Evolutionary conservation across 176 grass and related monocot genomes (phyloP).

Genomic region (Musa acuminata): DNA sequence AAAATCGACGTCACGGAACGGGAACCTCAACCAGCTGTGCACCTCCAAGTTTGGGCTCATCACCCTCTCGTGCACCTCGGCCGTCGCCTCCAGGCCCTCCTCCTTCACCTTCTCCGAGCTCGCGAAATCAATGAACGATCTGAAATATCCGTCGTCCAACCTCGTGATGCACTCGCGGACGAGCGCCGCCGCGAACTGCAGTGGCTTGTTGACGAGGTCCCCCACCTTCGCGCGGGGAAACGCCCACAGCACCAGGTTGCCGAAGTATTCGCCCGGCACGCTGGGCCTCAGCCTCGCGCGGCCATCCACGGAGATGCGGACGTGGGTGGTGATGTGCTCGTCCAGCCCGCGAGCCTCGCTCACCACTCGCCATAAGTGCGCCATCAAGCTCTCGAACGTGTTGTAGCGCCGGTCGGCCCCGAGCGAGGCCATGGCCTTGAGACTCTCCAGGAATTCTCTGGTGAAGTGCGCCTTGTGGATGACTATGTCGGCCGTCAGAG

Average conservation of each 20-base stretch:
- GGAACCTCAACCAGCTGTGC: slow-evolving; percentile 35
- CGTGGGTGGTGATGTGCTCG: not conserved
- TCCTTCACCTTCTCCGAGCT: slow-evolving; percentile 17
- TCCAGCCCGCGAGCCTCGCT: slow-evolving; percentile 21
- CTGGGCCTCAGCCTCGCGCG: no score
- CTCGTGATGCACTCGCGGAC: slow-evolving; percentile 18
- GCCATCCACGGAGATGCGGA: no score
- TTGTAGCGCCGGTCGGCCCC: slow-evolving; percentile 5
- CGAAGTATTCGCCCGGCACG: no score
- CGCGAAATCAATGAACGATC: slow-evolving; percentile 30
- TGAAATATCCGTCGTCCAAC: slow-evolving; percentile 30
- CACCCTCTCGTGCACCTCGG: not conserved
- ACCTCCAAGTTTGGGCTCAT: slow-evolving; percentile 28
- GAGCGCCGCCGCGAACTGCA: slow-evolving; percentile 2
- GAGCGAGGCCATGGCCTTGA: slow-evolving; percentile 15
- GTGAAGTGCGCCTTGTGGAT: not conserved
- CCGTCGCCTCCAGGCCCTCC: slow-evolving; percentile 21
- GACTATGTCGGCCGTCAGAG: not conserved
- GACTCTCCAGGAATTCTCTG: slow-evolving; percentile 3
- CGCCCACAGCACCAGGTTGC: not conserved
- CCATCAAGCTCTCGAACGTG: slow-evolving; percentile 21
- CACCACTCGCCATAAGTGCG: slow-evolving; percentile 31
- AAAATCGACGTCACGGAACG: slow-evolving; percentile 28
- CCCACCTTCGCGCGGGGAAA: slow-evolving; percentile 2
- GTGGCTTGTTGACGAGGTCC: slow-evolving; percentile 3